These are phyloP conservation scores for Globisporangium barbulae DNA, from an alignment of 352 stramenopile genomes.

Conservation along the genomic window DNA sequence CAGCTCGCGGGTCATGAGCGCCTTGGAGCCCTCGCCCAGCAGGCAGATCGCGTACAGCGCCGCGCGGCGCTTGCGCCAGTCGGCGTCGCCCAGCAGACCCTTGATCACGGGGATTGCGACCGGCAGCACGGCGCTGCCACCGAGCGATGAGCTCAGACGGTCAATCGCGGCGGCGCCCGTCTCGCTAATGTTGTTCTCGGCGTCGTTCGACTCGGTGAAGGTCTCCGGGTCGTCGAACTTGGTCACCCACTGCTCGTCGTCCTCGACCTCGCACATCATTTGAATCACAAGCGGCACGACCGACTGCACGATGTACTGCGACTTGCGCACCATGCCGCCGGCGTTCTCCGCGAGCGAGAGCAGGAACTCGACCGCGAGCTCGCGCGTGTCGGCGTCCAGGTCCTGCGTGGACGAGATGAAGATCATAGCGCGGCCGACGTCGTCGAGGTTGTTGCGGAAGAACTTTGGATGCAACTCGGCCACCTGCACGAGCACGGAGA, in stretches of 20 bases:
- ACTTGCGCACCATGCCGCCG: conserved; percentile 81
- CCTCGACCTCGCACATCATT: conserved; percentile 79
- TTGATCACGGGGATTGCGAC: conserved; percentile 77
- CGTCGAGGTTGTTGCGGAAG: conserved; percentile 68
- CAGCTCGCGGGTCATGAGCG: conserved; percentile 75
- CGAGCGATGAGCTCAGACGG: conserved; percentile 67
- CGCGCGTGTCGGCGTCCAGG: conserved; percentile 68
- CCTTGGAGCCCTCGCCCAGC: conserved; percentile 73
- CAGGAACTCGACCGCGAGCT: conserved; percentile 80
- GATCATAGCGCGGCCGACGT: conserved; percentile 76
- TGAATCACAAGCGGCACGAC: conserved; percentile 74
- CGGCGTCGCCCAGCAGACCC: conserved; percentile 45
- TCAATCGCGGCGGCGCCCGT: conserved; percentile 74
- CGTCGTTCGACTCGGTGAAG: conserved; percentile 59
- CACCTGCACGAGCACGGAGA: conserved; percentile 70
- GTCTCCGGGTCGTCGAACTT: conserved; percentile 84
- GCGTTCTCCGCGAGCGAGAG: conserved; percentile 79
- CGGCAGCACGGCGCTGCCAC: conserved; percentile 69
- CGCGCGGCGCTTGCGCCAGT: conserved; percentile 76
- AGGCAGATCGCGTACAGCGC: conserved; percentile 77
- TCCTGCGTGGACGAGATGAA: conserved; percentile 62
- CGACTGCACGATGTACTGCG: conserved; percentile 49
- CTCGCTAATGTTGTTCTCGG: conserved; percentile 67
- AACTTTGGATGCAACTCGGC: conserved; percentile 80
- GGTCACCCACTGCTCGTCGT: conserved; percentile 62